Evolutionary conservation across 2,329 filamentous ascomycete species (phyloP), one percentile per base, ranked within the genome.

Genomic region (Cercospora sp.): DNA sequence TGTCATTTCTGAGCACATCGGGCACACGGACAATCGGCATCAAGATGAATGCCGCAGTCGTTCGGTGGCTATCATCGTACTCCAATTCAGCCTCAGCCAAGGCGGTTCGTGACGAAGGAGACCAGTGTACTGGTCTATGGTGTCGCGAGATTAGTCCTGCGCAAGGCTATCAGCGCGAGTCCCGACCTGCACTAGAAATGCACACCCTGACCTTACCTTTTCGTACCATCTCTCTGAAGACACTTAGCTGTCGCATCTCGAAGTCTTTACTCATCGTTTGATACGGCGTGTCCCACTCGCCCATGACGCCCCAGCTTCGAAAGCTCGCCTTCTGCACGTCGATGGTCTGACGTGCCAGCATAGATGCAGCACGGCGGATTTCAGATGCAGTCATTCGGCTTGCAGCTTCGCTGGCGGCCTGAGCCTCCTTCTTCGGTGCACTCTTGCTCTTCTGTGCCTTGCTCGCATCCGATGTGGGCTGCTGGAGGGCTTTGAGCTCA

Each of bases 41-140:
- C 68, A 87, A 89, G 55, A 99, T 86, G 68, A 90, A 94, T n/a
- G 91, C 91, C 1, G 91, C 86, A 13, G 83, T 87, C 3, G 90
- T 93, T 60, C 87, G 77, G 75, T 94, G 90, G 45, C 89, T 84
- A 58, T 94, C 91, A 70, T 90, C 89, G 77, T 95, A 96, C 77
- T 95, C 92, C 64, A 96, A 82, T 80, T 96, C 92, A 0, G 92
- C 91, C 79, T 96, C 92, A 2, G 92, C 92, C 31, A 96, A 83
- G 0, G 92, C 92, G 5, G 91, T 94, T 45, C 85, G 84, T 0
- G 91, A 93, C 23, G 90, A 93, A 1, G 91, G 89, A 51, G 90
- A 93, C 92, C 92, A 96, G 81, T 94, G 93, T 1, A 96, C 92
- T 0, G 92, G 92, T 79, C 93, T 93, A 78, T 89, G 90, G 74